Percentiles rank a stretch among this genome's conserved stretches.
Evolutionary conservation across 2,329 filamentous ascomycete species (phyloP).

Genomic region (Trichoderma guizhouense): DNA sequence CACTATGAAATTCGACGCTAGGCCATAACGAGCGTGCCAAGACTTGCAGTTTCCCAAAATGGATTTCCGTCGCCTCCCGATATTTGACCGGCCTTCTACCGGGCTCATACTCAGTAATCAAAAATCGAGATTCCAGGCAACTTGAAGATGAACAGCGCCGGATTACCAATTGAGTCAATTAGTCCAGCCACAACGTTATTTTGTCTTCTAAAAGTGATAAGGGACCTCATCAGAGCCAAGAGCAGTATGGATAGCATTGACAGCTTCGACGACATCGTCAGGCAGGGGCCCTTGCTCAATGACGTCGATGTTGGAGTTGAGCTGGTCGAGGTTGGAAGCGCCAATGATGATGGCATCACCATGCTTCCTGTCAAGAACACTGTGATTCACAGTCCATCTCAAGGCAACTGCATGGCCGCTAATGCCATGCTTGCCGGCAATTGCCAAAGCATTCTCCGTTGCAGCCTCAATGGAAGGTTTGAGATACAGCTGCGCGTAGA

Average conservation of each 20-base stretch:
- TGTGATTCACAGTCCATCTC: slow-evolving; percentile 64
- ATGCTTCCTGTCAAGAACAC: slow-evolving; percentile 40
- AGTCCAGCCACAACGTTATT: neutral
- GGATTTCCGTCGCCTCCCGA: neutral
- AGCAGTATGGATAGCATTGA: neutral
- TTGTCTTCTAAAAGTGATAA: neutral
- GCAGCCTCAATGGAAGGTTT: slow-evolving; percentile 1
- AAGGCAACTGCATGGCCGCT: slow-evolving; percentile 51
- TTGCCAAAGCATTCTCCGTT: neutral
- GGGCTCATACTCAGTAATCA: neutral
- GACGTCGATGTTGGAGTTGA: slow-evolving; percentile 47
- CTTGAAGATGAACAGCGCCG: neutral
- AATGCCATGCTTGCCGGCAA: slow-evolving; percentile 3
- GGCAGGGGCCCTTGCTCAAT: slow-evolving; percentile 64
- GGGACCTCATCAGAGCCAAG: neutral
- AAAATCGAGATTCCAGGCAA: neutral
- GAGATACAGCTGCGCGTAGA: neutral
- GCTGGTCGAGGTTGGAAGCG: slow-evolving; percentile 45
- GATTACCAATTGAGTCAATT: neutral
- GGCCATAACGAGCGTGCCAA: neutral
- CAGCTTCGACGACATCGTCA: slow-evolving; percentile 52
- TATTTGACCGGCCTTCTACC: neutral
- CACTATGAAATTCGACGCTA: neutral
- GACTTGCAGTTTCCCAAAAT: slow-evolving; percentile 4
- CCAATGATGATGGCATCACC: slow-evolving; percentile 52